phyloP scores from a whole-genome alignment of 345 rosid genomes.

The Arabis alpina region DNA sequence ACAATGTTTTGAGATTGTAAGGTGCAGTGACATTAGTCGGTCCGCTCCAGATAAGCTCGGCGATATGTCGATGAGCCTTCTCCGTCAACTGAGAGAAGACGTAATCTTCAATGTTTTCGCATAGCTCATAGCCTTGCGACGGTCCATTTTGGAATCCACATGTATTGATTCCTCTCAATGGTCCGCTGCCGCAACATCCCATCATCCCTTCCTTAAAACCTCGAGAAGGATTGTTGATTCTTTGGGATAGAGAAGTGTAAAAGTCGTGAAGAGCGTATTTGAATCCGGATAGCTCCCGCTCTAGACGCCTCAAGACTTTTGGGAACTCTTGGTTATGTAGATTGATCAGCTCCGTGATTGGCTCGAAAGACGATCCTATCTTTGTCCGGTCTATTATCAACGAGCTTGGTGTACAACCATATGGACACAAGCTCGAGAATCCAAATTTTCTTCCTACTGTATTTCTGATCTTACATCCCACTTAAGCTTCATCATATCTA shows the following conservation, averaged over 20 bases:
- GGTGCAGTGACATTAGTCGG: conserved; percentile 38
- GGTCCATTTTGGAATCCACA: conserved; percentile 50
- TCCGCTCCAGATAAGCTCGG: conserved; percentile 53
- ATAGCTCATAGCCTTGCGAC: conserved; percentile 27
- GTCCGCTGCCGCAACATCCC: conserved; percentile 79
- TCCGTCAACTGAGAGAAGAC: conserved; percentile 50
- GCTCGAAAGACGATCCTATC: conserved; percentile 56
- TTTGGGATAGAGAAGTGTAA: conserved; percentile 43
- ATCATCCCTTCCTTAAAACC: conserved; percentile 62
- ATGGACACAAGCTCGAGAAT: conserved; percentile 53
- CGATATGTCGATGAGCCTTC: conserved; percentile 46
- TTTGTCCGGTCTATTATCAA: conserved; percentile 42
- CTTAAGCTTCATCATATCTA: too few relatives aligned
- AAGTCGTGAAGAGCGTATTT: conserved; percentile 64
- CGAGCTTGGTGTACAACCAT: conserved; percentile 64
- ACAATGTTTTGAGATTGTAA: conserved; percentile 47
- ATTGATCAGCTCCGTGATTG: conserved; percentile 44
- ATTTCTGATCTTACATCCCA: too few relatives aligned
- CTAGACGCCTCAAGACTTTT: conserved; percentile 46
- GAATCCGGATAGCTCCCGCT: conserved; percentile 56
- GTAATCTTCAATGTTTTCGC: conserved; percentile 42
- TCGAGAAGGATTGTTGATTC: conserved; percentile 57
- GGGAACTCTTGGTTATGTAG: conserved; percentile 65
- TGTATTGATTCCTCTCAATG: conserved; percentile 59
- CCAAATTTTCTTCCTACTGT: too few relatives aligned